Conservation (phyloP, 2,329 filamentous ascomycete genomes). For the Aspergillus pseudotamarii region DNA sequence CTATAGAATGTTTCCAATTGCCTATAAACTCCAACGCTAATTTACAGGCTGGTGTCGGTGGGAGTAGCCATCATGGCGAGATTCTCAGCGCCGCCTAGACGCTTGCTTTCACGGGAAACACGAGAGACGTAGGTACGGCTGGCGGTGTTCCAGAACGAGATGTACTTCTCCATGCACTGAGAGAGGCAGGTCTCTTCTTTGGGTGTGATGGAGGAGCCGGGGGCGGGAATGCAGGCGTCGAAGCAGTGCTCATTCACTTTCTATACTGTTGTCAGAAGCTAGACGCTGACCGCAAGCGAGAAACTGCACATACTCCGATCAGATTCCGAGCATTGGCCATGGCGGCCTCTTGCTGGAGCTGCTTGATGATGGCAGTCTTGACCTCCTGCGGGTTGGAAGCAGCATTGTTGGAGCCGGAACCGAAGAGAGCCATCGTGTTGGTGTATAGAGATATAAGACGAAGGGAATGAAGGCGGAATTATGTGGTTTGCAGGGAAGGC, state of each 20-base stretch:
- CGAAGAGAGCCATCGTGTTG: constrained; percentile 42
- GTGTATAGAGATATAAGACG: neutral
- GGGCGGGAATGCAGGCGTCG: constrained; percentile 71
- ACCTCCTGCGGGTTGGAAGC: constrained; percentile 35
- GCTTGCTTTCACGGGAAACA: constrained; percentile 61
- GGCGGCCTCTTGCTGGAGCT: constrained; percentile 66
- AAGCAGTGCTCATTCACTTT: constrained; percentile 84
- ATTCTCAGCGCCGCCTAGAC: constrained; percentile 30
- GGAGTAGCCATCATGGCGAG: constrained; percentile 23
- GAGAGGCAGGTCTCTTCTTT: constrained; percentile 72
- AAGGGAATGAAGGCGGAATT: neutral
- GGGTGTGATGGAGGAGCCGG: constrained; percentile 67
- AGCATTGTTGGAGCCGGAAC: constrained; percentile 32
- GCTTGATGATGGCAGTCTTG: constrained; percentile 63
- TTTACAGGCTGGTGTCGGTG: constrained; percentile 12
- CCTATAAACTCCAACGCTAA: neutral
- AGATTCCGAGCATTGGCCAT: constrained; percentile 69
- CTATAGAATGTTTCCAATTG: neutral
- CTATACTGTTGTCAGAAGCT: constrained; percentile 42
- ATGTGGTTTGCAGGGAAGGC: neutral
- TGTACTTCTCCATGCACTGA: constrained; percentile 83
- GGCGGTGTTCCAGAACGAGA: constrained; percentile 75
- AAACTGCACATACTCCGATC: constrained; percentile 61
- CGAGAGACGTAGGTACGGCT: constrained; percentile 67
- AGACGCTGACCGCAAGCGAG: neutral